These are phyloP conservation scores for Fragaria vesca DNA, from an alignment of 306 rosid genomes.

Conservation along the genomic window DNA sequence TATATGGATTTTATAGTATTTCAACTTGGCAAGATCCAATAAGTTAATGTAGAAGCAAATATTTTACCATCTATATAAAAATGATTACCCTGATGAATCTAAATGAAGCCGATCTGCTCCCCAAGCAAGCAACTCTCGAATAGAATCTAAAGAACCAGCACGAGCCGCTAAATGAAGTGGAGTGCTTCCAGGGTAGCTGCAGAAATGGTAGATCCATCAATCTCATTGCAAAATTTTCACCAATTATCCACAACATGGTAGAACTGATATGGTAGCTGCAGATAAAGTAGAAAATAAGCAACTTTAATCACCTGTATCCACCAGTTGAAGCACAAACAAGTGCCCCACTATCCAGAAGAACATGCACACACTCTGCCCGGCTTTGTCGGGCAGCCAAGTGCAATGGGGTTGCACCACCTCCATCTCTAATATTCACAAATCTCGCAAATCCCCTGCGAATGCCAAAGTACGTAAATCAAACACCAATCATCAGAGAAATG, in stretches of 20 bases:
- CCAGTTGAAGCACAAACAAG: slow-evolving; percentile 77
- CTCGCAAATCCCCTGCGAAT: slow-evolving; percentile 76
- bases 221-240: slow-evolving; percentile 22
- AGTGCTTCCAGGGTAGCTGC: slow-evolving; percentile 76
- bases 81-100: slow-evolving; percentile 73
- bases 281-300: neutral
- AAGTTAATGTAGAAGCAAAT: neutral
- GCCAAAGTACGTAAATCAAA: slow-evolving; percentile 22
- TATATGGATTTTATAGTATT: neutral
- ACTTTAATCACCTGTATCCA: slow-evolving; percentile 59
- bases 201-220: slow-evolving; percentile 38
- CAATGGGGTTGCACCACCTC: slow-evolving; percentile 79
- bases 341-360: slow-evolving; percentile 81
- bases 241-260: slow-evolving; percentile 11
- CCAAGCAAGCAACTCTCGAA: slow-evolving; percentile 81
- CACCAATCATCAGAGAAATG: neutral
- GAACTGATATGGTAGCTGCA: too few relatives aligned
- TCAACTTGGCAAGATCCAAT: neutral
- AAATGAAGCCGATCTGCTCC: slow-evolving; percentile 86
- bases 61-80: neutral
- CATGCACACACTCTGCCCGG: slow-evolving; percentile 56
- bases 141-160: slow-evolving; percentile 77
- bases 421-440: slow-evolving; percentile 90
- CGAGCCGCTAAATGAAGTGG: slow-evolving; percentile 94
- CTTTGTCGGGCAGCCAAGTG: slow-evolving; percentile 81